Conservation (phyloP, 1,284 basidiomycete genomes). For the Heimioporus retisporus region DNA sequence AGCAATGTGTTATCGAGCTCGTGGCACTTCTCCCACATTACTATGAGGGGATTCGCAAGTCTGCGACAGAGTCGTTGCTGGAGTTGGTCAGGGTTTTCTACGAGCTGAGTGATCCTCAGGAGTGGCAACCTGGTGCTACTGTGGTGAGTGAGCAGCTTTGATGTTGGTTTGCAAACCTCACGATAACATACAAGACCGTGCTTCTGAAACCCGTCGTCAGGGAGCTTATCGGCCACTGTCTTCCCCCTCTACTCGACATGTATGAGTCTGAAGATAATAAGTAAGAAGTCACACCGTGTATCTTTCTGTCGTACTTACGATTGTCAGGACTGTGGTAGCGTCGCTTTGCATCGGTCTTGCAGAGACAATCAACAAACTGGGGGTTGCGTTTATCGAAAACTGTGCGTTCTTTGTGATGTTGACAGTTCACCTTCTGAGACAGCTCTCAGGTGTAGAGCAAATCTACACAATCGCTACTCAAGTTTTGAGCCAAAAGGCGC, state of each 20-base stretch:
- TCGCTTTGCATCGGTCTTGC: slow-evolving; percentile 89
- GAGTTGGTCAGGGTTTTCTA: slow-evolving; percentile 95
- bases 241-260: slow-evolving; percentile 88
- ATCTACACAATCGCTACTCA: slow-evolving; percentile 85
- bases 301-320: slow-evolving; percentile 23
- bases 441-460: slow-evolving; percentile 74
- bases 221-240: slow-evolving; percentile 83
- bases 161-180: slow-evolving; percentile 8
- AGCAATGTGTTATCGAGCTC: slow-evolving; percentile 85
- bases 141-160: slow-evolving; percentile 57
- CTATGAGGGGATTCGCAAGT: slow-evolving; percentile 99
- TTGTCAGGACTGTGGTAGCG: slow-evolving; percentile 84
- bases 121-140: slow-evolving; percentile 85
- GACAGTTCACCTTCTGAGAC: slow-evolving; percentile 15
- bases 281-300: slow-evolving; percentile 61
- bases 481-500: slow-evolving; percentile 92
- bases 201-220: slow-evolving; percentile 84
- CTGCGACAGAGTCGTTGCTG: slow-evolving; percentile 90
- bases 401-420: slow-evolving; percentile 53
- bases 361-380: slow-evolving; percentile 92
- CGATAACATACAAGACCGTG: slow-evolving; percentile 27
- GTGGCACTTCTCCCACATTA: slow-evolving; percentile 91
- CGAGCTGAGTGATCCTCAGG: slow-evolving; percentile 84
- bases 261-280: slow-evolving; percentile 98
- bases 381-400: slow-evolving; percentile 85